Conservation (phyloP, 495 filamentous ascomycete genomes). For the Hyaloscypha bicolor region DNA sequence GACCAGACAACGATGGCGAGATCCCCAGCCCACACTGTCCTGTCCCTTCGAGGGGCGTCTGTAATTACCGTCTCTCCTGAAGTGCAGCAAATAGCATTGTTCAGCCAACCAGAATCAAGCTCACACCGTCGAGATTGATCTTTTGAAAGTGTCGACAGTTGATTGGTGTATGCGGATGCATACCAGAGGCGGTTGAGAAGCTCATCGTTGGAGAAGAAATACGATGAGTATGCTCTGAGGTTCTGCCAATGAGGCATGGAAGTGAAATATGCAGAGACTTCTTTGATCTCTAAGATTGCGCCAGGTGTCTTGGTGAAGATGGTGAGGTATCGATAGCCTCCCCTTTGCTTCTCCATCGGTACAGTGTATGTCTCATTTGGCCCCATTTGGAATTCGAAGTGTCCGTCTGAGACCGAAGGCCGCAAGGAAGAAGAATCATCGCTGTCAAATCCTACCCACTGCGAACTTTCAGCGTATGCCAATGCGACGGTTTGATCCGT, state of each 20-base stretch:
- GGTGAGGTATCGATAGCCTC: slow-evolving; percentile 14
- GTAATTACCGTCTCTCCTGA: slow-evolving; percentile 40
- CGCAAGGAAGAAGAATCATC: slow-evolving; percentile 10
- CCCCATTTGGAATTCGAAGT: background rate
- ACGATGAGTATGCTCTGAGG: slow-evolving; percentile 52
- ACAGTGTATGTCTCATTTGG: background rate
- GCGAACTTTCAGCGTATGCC: slow-evolving; percentile 6
- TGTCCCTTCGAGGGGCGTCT: slow-evolving; percentile 59
- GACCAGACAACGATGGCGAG: slow-evolving; percentile 59
- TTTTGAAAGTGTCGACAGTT: slow-evolving; percentile 56
- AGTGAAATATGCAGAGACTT: slow-evolving; percentile 49
- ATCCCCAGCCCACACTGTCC: slow-evolving; percentile 59
- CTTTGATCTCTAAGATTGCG: slow-evolving; percentile 1
- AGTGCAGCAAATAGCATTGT: slow-evolving; percentile 46
- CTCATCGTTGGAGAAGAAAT: slow-evolving; percentile 61
- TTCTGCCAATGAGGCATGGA: slow-evolving; percentile 56
- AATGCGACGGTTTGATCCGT: background rate
- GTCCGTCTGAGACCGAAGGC: slow-evolving; percentile 5
- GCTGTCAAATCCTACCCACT: slow-evolving; percentile 4
- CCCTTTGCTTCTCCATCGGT: background rate
- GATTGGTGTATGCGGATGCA: slow-evolving; percentile 61
- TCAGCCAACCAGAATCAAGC: slow-evolving; percentile 39
- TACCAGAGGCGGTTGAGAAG: slow-evolving; percentile 64
- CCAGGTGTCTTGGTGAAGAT: slow-evolving; percentile 1
- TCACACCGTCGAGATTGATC: slow-evolving; percentile 53